phyloP scores from a whole-genome alignment of 2,329 filamentous ascomycete species.

The Periconia sp. region DNA sequence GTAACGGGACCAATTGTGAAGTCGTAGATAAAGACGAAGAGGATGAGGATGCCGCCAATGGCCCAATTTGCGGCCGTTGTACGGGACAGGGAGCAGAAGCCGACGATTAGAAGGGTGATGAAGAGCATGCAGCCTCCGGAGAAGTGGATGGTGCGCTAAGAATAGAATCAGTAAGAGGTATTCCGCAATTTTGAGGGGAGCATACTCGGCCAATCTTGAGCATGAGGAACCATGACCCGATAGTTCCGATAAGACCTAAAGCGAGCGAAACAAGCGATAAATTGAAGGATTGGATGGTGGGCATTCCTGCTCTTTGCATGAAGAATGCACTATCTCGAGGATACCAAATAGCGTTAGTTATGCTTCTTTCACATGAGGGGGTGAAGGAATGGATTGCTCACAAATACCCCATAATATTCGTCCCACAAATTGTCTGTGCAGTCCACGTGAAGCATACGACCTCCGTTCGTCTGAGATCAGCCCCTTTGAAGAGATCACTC shows the following conservation, averaged over 20 bases:
- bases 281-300: conserved; percentile 44
- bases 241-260: conserved; percentile 72
- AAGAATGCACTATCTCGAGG: conserved; percentile 45
- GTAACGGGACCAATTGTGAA: conserved; percentile 83
- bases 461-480: conserved; percentile 74
- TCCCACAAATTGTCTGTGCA: conserved; percentile 42
- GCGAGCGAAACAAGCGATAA: conserved; percentile 58
- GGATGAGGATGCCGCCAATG: conserved; percentile 33
- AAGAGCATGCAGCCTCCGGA: conserved; percentile 62
- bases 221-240: conserved; percentile 80
- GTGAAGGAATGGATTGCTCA: conserved; percentile 8
- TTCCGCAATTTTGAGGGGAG: too few species aligned
- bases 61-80: conserved; percentile 50
- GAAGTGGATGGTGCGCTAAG: conserved; percentile 66
- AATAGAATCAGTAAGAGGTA: too few species aligned
- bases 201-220: conserved; percentile 67
- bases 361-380: neutral
- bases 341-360: conserved; percentile 10
- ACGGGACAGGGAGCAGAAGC: conserved; percentile 68
- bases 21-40: conserved; percentile 71
- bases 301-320: conserved; percentile 49
- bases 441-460: conserved; percentile 57
- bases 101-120: conserved; percentile 73
- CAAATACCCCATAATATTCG: conserved; percentile 48
- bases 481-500: conserved; percentile 77